phyloP scores from a whole-genome alignment of 192 early-diverging fungal genomes.

The Geranomyces variabilis region DNA sequence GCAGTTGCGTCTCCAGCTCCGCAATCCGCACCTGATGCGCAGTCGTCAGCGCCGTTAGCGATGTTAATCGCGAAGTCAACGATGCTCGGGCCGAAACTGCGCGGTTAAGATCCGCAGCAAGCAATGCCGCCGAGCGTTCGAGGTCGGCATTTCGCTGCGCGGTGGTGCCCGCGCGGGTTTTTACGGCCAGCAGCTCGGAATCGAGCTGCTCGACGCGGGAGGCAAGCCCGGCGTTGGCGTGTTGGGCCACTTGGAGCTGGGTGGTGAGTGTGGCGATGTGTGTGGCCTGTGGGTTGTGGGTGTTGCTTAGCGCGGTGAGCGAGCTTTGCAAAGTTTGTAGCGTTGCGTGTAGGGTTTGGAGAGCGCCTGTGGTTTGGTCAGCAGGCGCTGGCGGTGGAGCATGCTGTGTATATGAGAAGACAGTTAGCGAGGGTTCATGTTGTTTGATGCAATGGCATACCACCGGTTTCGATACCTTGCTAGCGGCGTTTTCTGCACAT shows the following conservation, averaged over 20 bases:
- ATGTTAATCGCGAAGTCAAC: neutral
- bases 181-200: neutral
- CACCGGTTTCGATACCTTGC: neutral
- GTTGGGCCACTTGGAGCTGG: constrained; percentile 3
- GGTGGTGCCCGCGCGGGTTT: neutral
- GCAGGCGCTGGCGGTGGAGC: constrained; percentile 8
- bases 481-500: constrained; percentile 4
- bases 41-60: neutral
- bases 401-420: constrained; percentile 1
- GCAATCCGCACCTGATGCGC: constrained; percentile 3
- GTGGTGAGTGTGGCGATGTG: constrained; percentile 8
- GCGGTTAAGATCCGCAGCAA: constrained; percentile 2
- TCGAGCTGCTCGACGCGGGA: neutral
- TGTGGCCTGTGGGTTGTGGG: constrained; percentile 1
- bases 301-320: neutral
- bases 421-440: too few relatives aligned
- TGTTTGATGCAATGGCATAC: neutral
- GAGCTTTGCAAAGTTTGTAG: constrained; percentile 6
- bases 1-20: neutral
- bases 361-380: neutral
- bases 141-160: neutral
- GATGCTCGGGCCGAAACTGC: constrained; percentile 5
- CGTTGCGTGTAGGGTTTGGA: neutral
- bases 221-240: neutral
- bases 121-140: neutral